Conservation (phyloP, 306 rosid species). For the Vigna nakashimae region DNA sequence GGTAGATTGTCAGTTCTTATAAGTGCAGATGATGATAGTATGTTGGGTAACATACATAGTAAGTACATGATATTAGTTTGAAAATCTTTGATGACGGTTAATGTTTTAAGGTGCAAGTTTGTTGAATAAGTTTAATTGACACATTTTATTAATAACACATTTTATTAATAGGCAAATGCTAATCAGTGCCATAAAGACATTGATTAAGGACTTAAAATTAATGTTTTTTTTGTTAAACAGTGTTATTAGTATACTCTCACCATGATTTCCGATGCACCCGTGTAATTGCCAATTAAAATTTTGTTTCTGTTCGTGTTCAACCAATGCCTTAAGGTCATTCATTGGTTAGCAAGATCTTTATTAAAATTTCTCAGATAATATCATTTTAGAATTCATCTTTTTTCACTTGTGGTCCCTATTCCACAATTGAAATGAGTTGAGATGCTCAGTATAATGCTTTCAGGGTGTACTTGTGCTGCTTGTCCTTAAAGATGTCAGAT, state of each 20-base stretch:
- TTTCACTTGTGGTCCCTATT: conserved; percentile 22
- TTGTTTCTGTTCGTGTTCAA: not conserved
- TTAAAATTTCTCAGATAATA: conserved; percentile 26
- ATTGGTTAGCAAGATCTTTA: not conserved
- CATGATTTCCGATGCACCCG: not conserved
- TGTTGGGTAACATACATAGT: not conserved
- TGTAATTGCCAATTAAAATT: not conserved
- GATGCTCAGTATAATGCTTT: conserved; percentile 36
- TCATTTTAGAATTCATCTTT: conserved; percentile 29
- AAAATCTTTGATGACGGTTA: not conserved
- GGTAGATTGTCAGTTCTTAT: not conserved
- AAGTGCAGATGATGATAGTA: conserved; percentile 7
- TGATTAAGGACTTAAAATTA: not conserved
- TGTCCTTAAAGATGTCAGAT: conserved; percentile 73
- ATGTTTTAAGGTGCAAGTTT: conserved; percentile 1
- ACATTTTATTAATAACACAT: not conserved
- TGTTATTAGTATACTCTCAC: not conserved
- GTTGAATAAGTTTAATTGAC: conserved; percentile 2
- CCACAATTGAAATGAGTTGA: conserved; percentile 39
- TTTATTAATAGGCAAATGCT: not conserved
- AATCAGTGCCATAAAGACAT: not conserved
- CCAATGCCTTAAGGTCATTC: not conserved
- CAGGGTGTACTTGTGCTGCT: conserved; percentile 38
- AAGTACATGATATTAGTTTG: conserved; percentile 5
- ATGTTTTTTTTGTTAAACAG: not conserved